These are phyloP conservation scores for Ophiocordyceps unilateralis DNA, from an alignment of 2,329 filamentous ascomycete species.

Conservation along the genomic window DNA sequence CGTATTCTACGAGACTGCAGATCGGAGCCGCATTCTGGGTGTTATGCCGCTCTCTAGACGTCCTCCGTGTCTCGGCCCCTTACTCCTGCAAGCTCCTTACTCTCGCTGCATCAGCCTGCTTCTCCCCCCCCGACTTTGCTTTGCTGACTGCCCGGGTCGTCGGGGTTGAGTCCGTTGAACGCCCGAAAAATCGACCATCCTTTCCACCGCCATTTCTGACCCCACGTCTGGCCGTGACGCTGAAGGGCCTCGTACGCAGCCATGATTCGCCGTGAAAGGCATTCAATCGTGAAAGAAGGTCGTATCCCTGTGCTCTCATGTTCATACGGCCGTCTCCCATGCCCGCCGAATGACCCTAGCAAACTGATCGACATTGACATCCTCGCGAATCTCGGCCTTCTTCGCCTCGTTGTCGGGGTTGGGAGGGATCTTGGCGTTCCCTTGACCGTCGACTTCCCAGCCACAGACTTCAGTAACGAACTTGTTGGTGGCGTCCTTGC, in stretches of 20 bases:
- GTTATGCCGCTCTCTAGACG: not conserved
- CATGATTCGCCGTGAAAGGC: too few relatives aligned
- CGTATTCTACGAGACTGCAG: too few relatives aligned
- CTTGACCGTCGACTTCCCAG: conserved; percentile 59
- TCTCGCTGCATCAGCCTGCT: too few relatives aligned
- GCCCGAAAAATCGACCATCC: not conserved
- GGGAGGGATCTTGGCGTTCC: conserved; percentile 57
- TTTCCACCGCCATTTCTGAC: not conserved
- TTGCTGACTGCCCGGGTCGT: too few relatives aligned
- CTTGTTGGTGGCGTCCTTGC: conserved; percentile 49
- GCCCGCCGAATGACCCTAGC: conserved; percentile 63
- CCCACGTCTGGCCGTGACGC: not conserved
- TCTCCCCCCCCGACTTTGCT: too few relatives aligned
- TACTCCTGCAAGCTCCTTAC: too few relatives aligned
- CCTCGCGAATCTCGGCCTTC: conserved; percentile 87
- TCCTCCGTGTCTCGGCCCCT: too few relatives aligned
- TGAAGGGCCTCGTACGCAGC: not conserved
- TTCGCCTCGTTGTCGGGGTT: conserved; percentile 98
- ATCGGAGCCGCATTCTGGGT: too few relatives aligned
- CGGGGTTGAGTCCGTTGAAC: not conserved
- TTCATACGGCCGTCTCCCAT: conserved; percentile 52
- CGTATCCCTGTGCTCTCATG: not conserved
- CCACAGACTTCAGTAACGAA: conserved; percentile 75
- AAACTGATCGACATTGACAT: conserved; percentile 82
- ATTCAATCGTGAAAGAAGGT: not conserved